Evolutionary conservation across 1,139 yeast genomes (phyloP).

Genomic region (Williopsis jadinii): DNA sequence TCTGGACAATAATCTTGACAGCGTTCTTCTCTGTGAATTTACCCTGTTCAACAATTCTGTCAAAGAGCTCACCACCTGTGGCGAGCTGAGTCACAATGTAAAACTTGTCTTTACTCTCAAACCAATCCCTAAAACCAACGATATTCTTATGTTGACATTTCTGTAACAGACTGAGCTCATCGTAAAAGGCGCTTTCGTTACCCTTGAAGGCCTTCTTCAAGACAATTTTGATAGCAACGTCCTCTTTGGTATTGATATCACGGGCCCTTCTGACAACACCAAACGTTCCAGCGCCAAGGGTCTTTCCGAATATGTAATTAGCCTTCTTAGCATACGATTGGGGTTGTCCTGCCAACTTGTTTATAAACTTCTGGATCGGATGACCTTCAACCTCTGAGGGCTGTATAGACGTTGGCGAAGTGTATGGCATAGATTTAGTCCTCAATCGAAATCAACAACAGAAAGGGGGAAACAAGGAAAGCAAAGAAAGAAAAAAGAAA

Average conservation of each 20-base stretch:
- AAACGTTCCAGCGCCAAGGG: slow-evolving; percentile 88
- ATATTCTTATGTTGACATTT: slow-evolving; percentile 72
- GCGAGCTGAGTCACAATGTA: slow-evolving; percentile 73
- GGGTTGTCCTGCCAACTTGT: slow-evolving; percentile 69
- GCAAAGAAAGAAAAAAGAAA: too few relatives aligned
- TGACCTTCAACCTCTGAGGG: slow-evolving; percentile 21
- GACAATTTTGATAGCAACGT: slow-evolving; percentile 83
- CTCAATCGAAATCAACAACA: too few relatives aligned
- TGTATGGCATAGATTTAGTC: not conserved
- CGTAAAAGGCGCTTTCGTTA: slow-evolving; percentile 62
- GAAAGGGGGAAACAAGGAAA: too few relatives aligned
- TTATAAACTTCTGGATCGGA: slow-evolving; percentile 25
- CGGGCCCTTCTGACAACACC: slow-evolving; percentile 83
- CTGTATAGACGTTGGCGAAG: not conserved
- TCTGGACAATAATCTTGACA: slow-evolving; percentile 56
- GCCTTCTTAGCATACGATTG: slow-evolving; percentile 56
- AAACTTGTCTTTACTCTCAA: slow-evolving; percentile 74
- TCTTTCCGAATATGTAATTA: slow-evolving; percentile 64
- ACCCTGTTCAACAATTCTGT: slow-evolving; percentile 69
- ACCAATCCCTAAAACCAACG: slow-evolving; percentile 81
- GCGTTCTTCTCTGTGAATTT: slow-evolving; percentile 85
- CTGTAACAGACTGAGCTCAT: slow-evolving; percentile 65
- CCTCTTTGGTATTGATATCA: slow-evolving; percentile 48
- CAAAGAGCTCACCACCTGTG: slow-evolving; percentile 88
- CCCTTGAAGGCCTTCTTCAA: slow-evolving; percentile 77